Base-by-base conservation (phyloP, 2,329 filamentous ascomycete species). In the Tolypocladium album region DNA sequence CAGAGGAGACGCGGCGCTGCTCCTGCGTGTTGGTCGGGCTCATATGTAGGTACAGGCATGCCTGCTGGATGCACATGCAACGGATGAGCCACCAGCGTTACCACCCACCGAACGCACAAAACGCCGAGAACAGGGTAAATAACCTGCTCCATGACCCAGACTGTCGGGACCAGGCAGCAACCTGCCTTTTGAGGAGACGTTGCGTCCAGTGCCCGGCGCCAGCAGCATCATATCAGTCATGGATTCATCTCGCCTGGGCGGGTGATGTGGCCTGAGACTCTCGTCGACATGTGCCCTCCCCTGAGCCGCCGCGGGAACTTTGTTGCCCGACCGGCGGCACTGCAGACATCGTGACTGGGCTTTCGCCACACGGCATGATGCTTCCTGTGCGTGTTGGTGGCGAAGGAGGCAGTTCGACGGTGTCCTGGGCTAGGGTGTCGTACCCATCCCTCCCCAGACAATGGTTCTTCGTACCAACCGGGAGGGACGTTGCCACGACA, bases 171-270 rank as follows among this genome's bases (percentile, higher is more conserved):
- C 45, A 47, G 55, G 38, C 42, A 56, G 58, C 55, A 58, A 60
- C 60, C 55, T 58, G 57, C 58, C 58, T 56, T 45, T 59, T 39
- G 56, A 59, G 59, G 42, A 22, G 47, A 56, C 36, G 56, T 55
- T 59, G 56, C 58, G 61, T 59, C 58, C 58, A 53, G 56, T 56
- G 61, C 60, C 58, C 58, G 52, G 56, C 52, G 58, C 52, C 58
- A 59, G 53, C 58, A 42, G n/a, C 22, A 40, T 56, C 36, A 40
- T 36, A 6, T 36, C 50, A 36, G 17, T 36, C 50, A 20, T 40
- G 55, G 36, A 56, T 56, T 56, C 55, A 56, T 53, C 7, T 22
- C 31, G 13, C 50, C 31, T n/a, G 31, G 20, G 7, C 27, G 15
- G 15, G 47, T n/a, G 47, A 53, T 53, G 27, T 34, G 47, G 17